Percentiles rank a stretch among this genome's conserved stretches.
These are phyloP conservation scores for Mycena leptocephala DNA, from an alignment of 768 basidiomycete species.

Conservation along the genomic window DNA sequence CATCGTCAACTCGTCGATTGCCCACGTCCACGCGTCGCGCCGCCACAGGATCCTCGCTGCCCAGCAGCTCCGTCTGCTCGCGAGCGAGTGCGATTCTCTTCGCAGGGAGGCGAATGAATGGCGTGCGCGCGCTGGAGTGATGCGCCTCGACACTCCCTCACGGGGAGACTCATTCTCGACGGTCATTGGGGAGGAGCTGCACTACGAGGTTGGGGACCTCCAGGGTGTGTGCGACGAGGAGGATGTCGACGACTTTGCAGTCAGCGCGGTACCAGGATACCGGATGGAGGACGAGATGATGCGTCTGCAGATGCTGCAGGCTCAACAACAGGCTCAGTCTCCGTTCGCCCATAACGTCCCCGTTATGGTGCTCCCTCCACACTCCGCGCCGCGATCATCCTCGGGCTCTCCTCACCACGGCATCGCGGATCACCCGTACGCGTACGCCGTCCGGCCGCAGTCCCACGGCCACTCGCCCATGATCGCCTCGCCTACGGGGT, in stretches of 20 bases:
- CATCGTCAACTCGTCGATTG: slow-evolving; percentile 86
- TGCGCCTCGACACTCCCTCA: slow-evolving; percentile 68
- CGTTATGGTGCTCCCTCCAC: slow-evolving; percentile 17
- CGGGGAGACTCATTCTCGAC: slow-evolving; percentile 68
- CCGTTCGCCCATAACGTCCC: slow-evolving; percentile 37
- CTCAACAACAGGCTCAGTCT: slow-evolving; percentile 24
- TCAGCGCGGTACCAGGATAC: slow-evolving; percentile 32
- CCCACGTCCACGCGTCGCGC: slow-evolving; percentile 73
- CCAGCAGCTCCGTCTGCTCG: slow-evolving; percentile 72
- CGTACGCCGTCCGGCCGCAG: slow-evolving; percentile 23
- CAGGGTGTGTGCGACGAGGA: slow-evolving; percentile 35
- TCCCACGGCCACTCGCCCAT: slow-evolving; percentile 30
- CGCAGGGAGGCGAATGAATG: slow-evolving; percentile 84
- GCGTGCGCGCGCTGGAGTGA: slow-evolving; percentile 72
- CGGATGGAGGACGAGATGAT: slow-evolving; percentile 39
- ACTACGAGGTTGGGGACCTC: slow-evolving; percentile 38
- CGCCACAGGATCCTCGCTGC: slow-evolving; percentile 77
- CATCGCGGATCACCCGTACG: slow-evolving; percentile 26
- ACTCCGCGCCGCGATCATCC: slow-evolving; percentile 20
- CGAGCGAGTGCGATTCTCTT: slow-evolving; percentile 76
- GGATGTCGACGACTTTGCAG: slow-evolving; percentile 31
- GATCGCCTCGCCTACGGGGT: slow-evolving; percentile 33
- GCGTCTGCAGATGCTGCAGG: slow-evolving; percentile 37
- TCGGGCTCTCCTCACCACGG: slow-evolving; percentile 30
- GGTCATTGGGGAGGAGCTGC: slow-evolving; percentile 64